Percentiles rank a stretch among this genome's conserved stretches.
These are phyloP conservation scores for Streptanthus diversifolius DNA, from an alignment of 345 rosid genomes.

Conservation along the genomic window DNA sequence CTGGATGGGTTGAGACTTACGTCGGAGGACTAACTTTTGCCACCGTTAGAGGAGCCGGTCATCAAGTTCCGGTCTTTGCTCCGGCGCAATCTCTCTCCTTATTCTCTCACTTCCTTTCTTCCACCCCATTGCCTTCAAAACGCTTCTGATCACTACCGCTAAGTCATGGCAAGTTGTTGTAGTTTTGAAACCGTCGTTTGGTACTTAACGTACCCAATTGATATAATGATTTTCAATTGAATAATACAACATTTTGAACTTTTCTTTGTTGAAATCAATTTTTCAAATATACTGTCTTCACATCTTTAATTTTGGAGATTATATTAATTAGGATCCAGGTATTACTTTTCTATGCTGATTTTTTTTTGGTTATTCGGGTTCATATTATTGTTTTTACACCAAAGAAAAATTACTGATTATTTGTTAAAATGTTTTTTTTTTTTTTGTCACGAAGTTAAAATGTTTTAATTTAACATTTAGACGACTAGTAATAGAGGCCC, in stretches of 20 bases:
- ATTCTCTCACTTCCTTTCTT: slow-evolving; percentile 41
- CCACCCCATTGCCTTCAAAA: not conserved
- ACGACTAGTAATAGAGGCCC: not conserved
- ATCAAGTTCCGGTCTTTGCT: slow-evolving; percentile 60
- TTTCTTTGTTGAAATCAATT: not conserved
- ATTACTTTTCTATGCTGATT: not conserved
- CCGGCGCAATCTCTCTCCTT: slow-evolving; percentile 56
- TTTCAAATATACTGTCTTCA: not conserved
- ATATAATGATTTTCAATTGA: not conserved
- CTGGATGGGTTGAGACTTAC: slow-evolving; percentile 68
- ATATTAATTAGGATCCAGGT: too few relatives aligned
- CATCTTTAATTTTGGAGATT: too few relatives aligned
- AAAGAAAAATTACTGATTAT: not conserved
- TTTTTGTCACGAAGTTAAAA: too few relatives aligned
- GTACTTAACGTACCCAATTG: slow-evolving; percentile 6
- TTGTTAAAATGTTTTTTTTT: not conserved
- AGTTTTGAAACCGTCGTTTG: not conserved
- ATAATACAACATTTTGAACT: not conserved
- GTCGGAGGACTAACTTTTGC: slow-evolving; percentile 53
- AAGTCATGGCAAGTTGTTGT: not conserved
- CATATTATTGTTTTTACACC: not conserved
- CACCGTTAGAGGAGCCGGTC: slow-evolving; percentile 74
- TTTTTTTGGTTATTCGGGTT: not conserved
- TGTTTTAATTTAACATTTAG: not conserved
- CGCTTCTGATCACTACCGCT: not conserved